phyloP scores from a whole-genome alignment of 352 stramenopile species.

The Globisporangium sylvaticum region DNA sequence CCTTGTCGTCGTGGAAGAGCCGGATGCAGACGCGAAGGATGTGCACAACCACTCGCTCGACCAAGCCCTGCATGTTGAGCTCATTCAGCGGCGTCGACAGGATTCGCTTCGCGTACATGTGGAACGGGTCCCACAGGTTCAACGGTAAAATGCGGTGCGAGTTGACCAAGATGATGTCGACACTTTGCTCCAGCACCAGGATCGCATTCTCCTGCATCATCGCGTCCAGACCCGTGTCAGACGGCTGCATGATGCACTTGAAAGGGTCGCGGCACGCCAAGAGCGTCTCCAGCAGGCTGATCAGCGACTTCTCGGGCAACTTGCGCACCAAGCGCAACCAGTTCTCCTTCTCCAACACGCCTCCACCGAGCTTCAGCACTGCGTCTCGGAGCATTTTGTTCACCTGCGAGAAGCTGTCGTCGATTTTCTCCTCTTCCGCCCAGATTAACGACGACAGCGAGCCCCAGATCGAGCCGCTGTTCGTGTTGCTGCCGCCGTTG shows the following conservation, averaged over 20 bases:
- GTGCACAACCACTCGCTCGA: slow-evolving; percentile 83
- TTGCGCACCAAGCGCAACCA: slow-evolving; percentile 82
- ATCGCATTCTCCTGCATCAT: slow-evolving; percentile 90
- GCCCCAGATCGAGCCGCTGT: slow-evolving; percentile 71
- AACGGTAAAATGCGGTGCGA: slow-evolving; percentile 69
- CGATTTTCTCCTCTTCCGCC: slow-evolving; percentile 76
- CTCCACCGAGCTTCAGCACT: slow-evolving; percentile 63
- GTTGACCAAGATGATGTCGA: slow-evolving; percentile 85
- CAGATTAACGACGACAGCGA: slow-evolving; percentile 83
- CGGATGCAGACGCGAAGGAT: slow-evolving; percentile 84
- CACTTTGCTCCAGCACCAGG: slow-evolving; percentile 78
- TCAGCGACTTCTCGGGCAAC: slow-evolving; percentile 56
- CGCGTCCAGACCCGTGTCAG: slow-evolving; percentile 44
- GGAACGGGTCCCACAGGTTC: slow-evolving; percentile 77
- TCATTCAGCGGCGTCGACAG: slow-evolving; percentile 71
- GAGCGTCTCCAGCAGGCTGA: slow-evolving; percentile 68
- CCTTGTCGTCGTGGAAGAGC: slow-evolving; percentile 80
- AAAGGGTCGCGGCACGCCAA: slow-evolving; percentile 73
- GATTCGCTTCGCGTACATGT: slow-evolving; percentile 74
- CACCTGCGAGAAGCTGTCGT: slow-evolving; percentile 77
- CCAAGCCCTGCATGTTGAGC: slow-evolving; percentile 69
- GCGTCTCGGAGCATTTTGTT: slow-evolving; percentile 77
- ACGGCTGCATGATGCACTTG: slow-evolving; percentile 67
- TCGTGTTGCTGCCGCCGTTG: slow-evolving; percentile 17
- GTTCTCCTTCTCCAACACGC: slow-evolving; percentile 82